Evolutionary conservation across 768 basidiomycete genomes (phyloP).

Genomic region (Asterophora lycoperdoides): DNA sequence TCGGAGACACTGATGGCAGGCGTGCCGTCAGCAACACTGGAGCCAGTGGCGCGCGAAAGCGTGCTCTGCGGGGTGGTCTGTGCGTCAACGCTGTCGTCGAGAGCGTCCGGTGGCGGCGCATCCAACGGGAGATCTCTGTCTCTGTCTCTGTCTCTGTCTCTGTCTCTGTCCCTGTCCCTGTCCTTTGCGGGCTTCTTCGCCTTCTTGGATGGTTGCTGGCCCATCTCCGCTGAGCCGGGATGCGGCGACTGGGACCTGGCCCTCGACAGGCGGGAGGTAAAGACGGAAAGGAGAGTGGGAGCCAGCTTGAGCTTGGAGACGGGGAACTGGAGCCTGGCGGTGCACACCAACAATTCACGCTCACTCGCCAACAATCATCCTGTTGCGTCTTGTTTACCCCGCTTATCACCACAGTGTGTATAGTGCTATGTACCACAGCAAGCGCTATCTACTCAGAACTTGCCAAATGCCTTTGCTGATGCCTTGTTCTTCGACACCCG

Average conservation of each 20-base stretch:
- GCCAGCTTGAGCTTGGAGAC: conserved; percentile 73
- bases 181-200: conserved; percentile 68
- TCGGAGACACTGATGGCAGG: conserved; percentile 43
- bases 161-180: conserved; percentile 63
- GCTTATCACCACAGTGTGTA: neutral
- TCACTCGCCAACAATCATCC: conserved; percentile 3
- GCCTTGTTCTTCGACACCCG: conserved; percentile 95
- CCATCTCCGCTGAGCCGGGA: conserved; percentile 62
- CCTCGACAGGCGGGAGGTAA: conserved; percentile 68
- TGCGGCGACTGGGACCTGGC: conserved; percentile 70
- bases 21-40: conserved; percentile 39
- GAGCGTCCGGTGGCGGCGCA: conserved; percentile 33
- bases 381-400: conserved; percentile 21
- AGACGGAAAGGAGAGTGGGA: conserved; percentile 73
- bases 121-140: conserved; percentile 47
- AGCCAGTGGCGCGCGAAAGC: conserved; percentile 42
- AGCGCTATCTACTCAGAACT: conserved; percentile 60
- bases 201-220: conserved; percentile 84
- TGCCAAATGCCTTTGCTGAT: conserved; percentile 84
- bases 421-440: neutral
- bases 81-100: conserved; percentile 35
- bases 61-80: conserved; percentile 34
- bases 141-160: conserved; percentile 64
- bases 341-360: too few relatives aligned
- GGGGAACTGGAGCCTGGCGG: too few relatives aligned